Percentiles rank a stretch among this genome's conserved stretches.
These are phyloP conservation scores for Eleusine indica DNA, from an alignment of 176 grass and related monocot species.

Conservation along the genomic window DNA sequence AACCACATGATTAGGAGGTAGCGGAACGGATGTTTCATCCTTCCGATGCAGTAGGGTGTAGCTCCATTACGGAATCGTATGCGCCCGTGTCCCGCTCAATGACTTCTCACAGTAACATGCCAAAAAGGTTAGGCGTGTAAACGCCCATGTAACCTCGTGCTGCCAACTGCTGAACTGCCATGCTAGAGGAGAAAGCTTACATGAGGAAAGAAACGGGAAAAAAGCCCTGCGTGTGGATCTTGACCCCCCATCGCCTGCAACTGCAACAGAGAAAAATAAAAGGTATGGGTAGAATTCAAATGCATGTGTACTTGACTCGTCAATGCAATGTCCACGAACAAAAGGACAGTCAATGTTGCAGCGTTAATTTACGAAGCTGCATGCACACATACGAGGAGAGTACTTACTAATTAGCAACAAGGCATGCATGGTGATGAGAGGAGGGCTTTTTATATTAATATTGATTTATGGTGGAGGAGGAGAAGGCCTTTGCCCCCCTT, in stretches of 20 bases:
- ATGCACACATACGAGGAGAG: not conserved
- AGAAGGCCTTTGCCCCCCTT: constrained; percentile 7
- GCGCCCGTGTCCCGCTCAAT: constrained; percentile 5
- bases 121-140: constrained; percentile 28
- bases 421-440: not conserved
- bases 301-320: not conserved
- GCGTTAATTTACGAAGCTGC: not conserved
- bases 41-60: not conserved
- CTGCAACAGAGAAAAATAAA: not conserved
- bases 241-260: constrained; percentile 7
- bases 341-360: constrained; percentile 37
- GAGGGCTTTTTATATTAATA: not conserved
- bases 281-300: not conserved
- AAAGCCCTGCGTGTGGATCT: not conserved
- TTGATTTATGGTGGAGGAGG: not conserved
- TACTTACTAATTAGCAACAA: not conserved
- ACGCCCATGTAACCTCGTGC: constrained; percentile 5
- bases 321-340: constrained; percentile 39
- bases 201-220: constrained; percentile 9
- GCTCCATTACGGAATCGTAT: not conserved
- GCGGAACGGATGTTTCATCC: constrained; percentile 18
- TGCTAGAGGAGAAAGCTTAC: constrained; percentile 10
- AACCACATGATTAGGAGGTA: constrained; percentile 40
- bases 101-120: constrained; percentile 29
- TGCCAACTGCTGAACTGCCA: not conserved